These are phyloP conservation scores for Naumovozyma dairenensis DNA, from an alignment of 805 yeast genomes.

Conservation along the genomic window DNA sequence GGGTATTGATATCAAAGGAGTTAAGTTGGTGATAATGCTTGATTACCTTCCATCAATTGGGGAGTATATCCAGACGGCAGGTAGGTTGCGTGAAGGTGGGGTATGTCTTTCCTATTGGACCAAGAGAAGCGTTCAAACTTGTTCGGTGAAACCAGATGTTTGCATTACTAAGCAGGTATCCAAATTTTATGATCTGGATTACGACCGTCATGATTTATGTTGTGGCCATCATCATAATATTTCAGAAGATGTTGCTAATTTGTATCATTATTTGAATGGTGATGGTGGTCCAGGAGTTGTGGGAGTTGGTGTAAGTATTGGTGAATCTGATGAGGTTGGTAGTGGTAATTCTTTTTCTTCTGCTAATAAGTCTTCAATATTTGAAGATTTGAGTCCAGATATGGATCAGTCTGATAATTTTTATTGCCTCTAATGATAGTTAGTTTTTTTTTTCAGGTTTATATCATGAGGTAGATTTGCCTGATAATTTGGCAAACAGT, in stretches of 20 bases:
- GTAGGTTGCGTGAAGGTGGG: not conserved
- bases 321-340: not conserved
- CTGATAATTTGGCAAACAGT: no score
- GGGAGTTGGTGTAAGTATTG: not conserved
- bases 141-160: not conserved
- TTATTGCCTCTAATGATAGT: no score
- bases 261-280: not conserved
- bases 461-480: no score
- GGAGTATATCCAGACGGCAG: not conserved
- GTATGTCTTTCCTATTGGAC: not conserved
- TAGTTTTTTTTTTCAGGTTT: no score
- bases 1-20: conserved; percentile 1
- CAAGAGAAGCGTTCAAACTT: not conserved
- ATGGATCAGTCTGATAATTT: no score
- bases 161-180: not conserved
- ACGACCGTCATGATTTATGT: not conserved
- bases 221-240: not conserved
- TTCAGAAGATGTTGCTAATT: not conserved
- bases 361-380: not conserved
- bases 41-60: not conserved
- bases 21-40: not conserved
- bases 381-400: no score
- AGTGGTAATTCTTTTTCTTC: not conserved
- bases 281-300: not conserved
- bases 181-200: not conserved